Evolutionary conservation across 1,284 basidiomycete species (phyloP), one percentile per base, ranked within the genome.

Genomic region (Apiotrichum siamense): DNA sequence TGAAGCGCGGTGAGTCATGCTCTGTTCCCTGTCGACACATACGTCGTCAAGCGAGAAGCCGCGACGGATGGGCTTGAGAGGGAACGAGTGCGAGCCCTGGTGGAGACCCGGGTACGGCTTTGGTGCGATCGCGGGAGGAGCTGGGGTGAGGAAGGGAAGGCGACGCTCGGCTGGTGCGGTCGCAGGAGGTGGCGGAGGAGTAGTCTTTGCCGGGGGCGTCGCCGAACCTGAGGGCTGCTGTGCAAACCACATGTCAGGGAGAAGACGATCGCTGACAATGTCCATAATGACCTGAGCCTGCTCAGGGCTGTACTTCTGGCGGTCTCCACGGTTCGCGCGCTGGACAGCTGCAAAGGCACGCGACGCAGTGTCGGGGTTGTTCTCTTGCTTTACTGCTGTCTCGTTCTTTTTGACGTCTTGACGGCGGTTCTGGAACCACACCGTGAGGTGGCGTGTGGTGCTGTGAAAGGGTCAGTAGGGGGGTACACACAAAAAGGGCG

Each of bases 361-460:
- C 21, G 55, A 54, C n/a, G 52, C 55, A 7, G 55, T 50, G 44
- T 57, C 55, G 21, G 55, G 55, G 49, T 57, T 52, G 49, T 36
- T 57, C 47, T 57, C 55, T 1, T 52, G 51, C 39, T 54, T 49
- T 3, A 51, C 49, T 7, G 54, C 40, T 11, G 49, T 57, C 44
- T 57, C 55, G 2, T 52, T 49, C 57, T 58, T 58, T 36, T 58
- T 58, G 26, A 58, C 50, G 44, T 58, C 57, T 40, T 58, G 57
- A 35, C 57, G 57, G 24, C 57, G 57, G 47, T 58, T 58, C 51
- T 58, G 57, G 57, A 58, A 58, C 57, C 57, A 58, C 29, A 58
- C 57, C 7, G 57, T 58, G 12, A 58, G 49, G 40, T 58, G 57
- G 18, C 57, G 53, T 21, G 57, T 58, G 11, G 57, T 58, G 44